These are phyloP conservation scores for Tylopilus vinaceipallidus DNA, from an alignment of 768 basidiomycete species.

Conservation along the genomic window DNA sequence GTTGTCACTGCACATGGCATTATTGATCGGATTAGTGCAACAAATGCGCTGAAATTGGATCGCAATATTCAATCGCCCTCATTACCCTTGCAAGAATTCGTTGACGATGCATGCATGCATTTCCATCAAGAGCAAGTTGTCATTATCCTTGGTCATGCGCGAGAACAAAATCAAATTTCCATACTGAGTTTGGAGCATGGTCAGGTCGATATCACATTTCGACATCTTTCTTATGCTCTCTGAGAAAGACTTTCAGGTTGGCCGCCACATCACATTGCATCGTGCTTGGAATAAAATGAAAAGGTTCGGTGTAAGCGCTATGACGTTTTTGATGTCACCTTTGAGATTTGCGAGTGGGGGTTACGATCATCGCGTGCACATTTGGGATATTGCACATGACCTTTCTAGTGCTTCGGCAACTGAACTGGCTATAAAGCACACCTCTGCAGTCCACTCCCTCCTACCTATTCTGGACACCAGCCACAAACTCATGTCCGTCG, in stretches of 20 bases:
- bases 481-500: conserved; percentile 45
- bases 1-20: conserved; percentile 41
- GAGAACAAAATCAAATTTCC: conserved; percentile 36
- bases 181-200: conserved; percentile 14
- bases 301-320: conserved; percentile 42
- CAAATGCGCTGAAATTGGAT: conserved; percentile 16
- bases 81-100: conserved; percentile 26
- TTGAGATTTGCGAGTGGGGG: conserved; percentile 48
- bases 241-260: conserved; percentile 10
- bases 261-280: conserved; percentile 10
- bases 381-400: conserved; percentile 43
- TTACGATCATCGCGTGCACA: conserved; percentile 46
- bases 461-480: conserved; percentile 44
- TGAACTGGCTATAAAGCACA: conserved; percentile 41
- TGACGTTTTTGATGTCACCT: conserved; percentile 41
- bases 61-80: conserved; percentile 20
- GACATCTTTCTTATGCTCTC: neutral
- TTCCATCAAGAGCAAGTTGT: conserved; percentile 21
- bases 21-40: conserved; percentile 30
- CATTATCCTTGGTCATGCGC: conserved; percentile 39
- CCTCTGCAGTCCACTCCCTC: conserved; percentile 42
- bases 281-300: conserved; percentile 36
- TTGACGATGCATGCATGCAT: conserved; percentile 46
- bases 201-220: conserved; percentile 22
- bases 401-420: conserved; percentile 30